Evolutionary conservation across 768 basidiomycete species (phyloP).

Genomic region (Astraeus odoratus): DNA sequence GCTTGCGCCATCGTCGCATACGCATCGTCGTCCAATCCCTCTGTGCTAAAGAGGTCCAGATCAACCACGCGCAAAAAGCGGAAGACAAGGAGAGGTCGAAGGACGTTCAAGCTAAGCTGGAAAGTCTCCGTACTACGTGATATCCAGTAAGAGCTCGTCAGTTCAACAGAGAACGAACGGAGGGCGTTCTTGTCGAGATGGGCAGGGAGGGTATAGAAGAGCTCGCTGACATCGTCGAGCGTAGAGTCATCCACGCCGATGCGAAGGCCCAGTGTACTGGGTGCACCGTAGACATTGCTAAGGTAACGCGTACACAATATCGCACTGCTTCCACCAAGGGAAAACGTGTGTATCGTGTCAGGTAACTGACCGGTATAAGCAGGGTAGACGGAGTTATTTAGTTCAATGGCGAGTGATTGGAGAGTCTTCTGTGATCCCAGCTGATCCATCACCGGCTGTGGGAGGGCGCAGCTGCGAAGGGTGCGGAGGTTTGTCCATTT

Average conservation of each 20-base stretch:
- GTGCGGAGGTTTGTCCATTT: constrained; percentile 14
- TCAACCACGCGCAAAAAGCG: constrained; percentile 13
- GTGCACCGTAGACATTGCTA: constrained; percentile 12
- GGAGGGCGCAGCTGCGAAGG: constrained; percentile 15
- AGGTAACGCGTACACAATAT: constrained; percentile 17
- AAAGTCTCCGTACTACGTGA: constrained; percentile 18
- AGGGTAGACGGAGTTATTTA: constrained; percentile 18
- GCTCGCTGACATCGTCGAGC: constrained; percentile 8
- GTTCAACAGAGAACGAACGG: constrained; percentile 12
- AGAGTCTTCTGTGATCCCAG: constrained; percentile 8
- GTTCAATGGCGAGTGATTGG: constrained; percentile 19
- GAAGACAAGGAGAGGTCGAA: constrained; percentile 13
- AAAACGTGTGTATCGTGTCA: constrained; percentile 12
- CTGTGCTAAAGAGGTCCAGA: constrained; percentile 14
- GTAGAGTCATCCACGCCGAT: constrained; percentile 23
- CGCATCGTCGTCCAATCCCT: constrained; percentile 14
- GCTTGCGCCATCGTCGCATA: constrained; percentile 10
- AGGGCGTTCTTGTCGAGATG: constrained; percentile 11
- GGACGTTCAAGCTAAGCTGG: constrained; percentile 10
- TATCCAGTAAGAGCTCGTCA: constrained; percentile 24
- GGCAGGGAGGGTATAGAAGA: constrained; percentile 8
- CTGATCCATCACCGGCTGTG: constrained; percentile 16
- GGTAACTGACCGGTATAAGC: constrained; percentile 16
- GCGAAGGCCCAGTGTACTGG: constrained; percentile 13
- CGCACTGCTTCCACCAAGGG: constrained; percentile 19